Percentiles rank a stretch among this genome's conserved stretches.
phyloP scores from a whole-genome alignment of 2,329 filamentous ascomycete genomes.

The Myriangium duriaei region DNA sequence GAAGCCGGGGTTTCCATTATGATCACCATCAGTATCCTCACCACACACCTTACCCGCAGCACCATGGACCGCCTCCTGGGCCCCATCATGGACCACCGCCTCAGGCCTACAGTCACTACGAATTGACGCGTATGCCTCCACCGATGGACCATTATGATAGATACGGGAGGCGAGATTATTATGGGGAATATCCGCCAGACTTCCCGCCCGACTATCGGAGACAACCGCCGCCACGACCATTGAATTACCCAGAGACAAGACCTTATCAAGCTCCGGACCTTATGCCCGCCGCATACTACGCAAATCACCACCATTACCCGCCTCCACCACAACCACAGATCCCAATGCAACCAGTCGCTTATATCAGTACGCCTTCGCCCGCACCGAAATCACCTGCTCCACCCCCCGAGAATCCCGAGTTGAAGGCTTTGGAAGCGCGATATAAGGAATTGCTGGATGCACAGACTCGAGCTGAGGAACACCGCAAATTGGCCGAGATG shows the following conservation, averaged over 20 bases:
- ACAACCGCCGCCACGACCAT: conserved; percentile 3
- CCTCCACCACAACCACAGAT: conserved; percentile 1
- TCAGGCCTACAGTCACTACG: not conserved
- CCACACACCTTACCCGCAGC: conserved; percentile 3
- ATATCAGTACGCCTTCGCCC: conserved; percentile 3
- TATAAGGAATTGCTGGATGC: not conserved
- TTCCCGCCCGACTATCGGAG: conserved; percentile 1
- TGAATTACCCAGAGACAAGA: conserved; percentile 3
- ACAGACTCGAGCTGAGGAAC: conserved; percentile 1
- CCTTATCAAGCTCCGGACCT: conserved; percentile 1
- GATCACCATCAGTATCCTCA: conserved; percentile 8
- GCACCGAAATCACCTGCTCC: conserved; percentile 5
- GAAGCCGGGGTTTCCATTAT: not conserved
- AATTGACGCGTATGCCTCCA: conserved; percentile 4
- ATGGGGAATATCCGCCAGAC: conserved; percentile 6
- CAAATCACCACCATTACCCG: not conserved
- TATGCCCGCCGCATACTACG: not conserved
- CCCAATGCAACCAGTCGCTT: conserved; percentile 1
- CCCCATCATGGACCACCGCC: not conserved
- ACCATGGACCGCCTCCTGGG: not conserved
- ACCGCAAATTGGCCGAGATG: not conserved
- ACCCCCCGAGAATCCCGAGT: conserved; percentile 3
- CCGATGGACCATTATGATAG: conserved; percentile 6
- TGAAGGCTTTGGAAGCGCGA: conserved; percentile 6
- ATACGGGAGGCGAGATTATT: conserved; percentile 2